Percentiles rank a stretch among this genome's conserved stretches.
phyloP scores from a whole-genome alignment of 345 rosid genomes.

The Sonneratia alba region DNA sequence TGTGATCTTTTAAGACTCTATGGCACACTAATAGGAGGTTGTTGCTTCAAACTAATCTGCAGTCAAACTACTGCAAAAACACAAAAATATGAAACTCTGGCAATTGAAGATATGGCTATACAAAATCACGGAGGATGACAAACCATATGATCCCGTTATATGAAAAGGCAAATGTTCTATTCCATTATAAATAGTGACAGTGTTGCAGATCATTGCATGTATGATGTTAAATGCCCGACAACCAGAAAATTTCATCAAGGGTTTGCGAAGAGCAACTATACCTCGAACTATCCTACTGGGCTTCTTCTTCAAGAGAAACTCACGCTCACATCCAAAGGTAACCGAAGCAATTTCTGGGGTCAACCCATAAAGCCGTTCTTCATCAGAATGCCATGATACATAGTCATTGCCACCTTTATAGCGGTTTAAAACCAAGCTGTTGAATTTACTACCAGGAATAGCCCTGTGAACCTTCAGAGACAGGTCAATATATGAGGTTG shows the following conservation, averaged over 20 bases:
- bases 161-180: too few relatives aligned
- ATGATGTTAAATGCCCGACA: neutral
- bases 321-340: conserved; percentile 85
- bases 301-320: conserved; percentile 66
- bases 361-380: conserved; percentile 61
- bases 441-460: conserved; percentile 72
- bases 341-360: conserved; percentile 74
- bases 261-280: conserved; percentile 7
- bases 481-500: neutral
- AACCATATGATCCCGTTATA: too few relatives aligned
- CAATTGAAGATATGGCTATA: neutral
- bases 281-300: conserved; percentile 36
- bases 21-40: too few relatives aligned
- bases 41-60: too few relatives aligned
- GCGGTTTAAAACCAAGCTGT: conserved; percentile 75
- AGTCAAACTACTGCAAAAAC: too few relatives aligned
- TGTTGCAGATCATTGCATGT: too few relatives aligned
- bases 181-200: too few relatives aligned
- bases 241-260: neutral
- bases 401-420: conserved; percentile 67
- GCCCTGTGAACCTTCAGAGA: conserved; percentile 47
- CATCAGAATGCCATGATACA: conserved; percentile 92
- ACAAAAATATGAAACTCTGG: neutral
- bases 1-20: too few relatives aligned
- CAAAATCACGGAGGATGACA: neutral